Percentiles rank a stretch among this genome's conserved stretches.
These are phyloP conservation scores for Diversispora epigaea DNA, from an alignment of 192 early-diverging fungal genomes.

Conservation along the genomic window DNA sequence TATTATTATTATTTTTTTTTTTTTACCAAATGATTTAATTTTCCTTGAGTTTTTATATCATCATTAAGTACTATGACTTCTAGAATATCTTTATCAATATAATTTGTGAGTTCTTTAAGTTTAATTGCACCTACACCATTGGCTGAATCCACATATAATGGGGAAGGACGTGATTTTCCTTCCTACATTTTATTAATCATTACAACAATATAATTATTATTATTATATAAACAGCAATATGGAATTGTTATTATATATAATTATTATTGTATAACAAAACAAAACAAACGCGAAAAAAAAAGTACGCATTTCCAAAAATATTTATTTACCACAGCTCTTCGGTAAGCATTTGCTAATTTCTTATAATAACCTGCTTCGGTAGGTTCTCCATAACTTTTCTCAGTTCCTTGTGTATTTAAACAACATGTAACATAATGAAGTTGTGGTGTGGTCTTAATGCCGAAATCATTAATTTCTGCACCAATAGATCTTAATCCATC, in stretches of 20 bases:
- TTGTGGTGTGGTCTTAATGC: slow-evolving; percentile 93
- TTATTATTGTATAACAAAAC: too few relatives aligned
- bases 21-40: slow-evolving; percentile 81
- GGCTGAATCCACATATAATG: slow-evolving; percentile 85
- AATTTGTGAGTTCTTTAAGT: slow-evolving; percentile 70
- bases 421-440: slow-evolving; percentile 92
- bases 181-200: slow-evolving; percentile 42
- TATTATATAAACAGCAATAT: too few relatives aligned
- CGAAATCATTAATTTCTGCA: slow-evolving; percentile 73
- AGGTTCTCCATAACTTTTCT: slow-evolving; percentile 83
- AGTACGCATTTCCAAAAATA: too few relatives aligned
- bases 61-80: slow-evolving; percentile 72
- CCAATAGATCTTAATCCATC: slow-evolving; percentile 78
- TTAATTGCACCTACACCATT: slow-evolving; percentile 97
- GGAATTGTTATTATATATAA: too few relatives aligned
- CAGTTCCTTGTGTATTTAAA: slow-evolving; percentile 76
- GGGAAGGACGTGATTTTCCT: slow-evolving; percentile 67
- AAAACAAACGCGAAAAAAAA: too few relatives aligned
- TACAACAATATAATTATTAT: too few relatives aligned
- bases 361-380: slow-evolving; percentile 89
- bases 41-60: slow-evolving; percentile 64
- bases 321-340: slow-evolving; percentile 69
- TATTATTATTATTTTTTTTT: not conserved
- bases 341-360: slow-evolving; percentile 85
- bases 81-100: slow-evolving; percentile 64